Evolutionary conservation across 148 eudicot genomes (phyloP).

Genomic region (Vaccinium corymbosum): DNA sequence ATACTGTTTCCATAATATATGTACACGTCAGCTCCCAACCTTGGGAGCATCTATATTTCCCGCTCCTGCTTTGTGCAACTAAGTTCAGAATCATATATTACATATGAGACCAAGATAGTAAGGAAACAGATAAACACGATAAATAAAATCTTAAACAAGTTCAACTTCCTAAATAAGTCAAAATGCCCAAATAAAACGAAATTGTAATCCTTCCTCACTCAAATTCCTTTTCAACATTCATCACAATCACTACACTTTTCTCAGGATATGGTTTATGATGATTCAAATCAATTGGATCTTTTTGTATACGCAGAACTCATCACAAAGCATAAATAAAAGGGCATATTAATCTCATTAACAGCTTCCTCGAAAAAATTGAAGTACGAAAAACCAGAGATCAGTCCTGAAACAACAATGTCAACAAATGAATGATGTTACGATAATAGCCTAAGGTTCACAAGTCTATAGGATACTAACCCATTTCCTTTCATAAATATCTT

Average conservation of each 20-base stretch:
- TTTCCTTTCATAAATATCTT: slow-evolving; percentile 18
- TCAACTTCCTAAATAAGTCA: not conserved
- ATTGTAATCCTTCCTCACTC: not conserved
- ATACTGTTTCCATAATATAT: too few relatives aligned
- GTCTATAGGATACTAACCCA: slow-evolving; percentile 21
- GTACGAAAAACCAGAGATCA: not conserved
- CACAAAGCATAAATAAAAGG: not conserved
- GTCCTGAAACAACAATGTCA: not conserved
- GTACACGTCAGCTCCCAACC: too few relatives aligned
- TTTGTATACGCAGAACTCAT: not conserved
- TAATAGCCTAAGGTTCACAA: not conserved
- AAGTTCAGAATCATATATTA: not conserved
- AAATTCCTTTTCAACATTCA: not conserved
- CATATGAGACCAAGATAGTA: not conserved
- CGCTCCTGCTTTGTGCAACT: too few relatives aligned
- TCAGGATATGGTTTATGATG: too few relatives aligned
- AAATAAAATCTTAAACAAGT: not conserved
- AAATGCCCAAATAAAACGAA: not conserved
- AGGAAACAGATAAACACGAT: not conserved
- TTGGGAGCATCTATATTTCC: too few relatives aligned
- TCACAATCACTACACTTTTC: not conserved
- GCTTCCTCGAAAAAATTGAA: not conserved
- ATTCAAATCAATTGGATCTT: too few relatives aligned
- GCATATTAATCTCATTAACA: not conserved
- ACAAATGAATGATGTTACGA: not conserved